A percentile compares a stretch with the other conserved stretches of the same genome.
These are phyloP conservation scores for Pythium phragmiticola DNA, from an alignment of 352 stramenopile genomes.

Conservation along the genomic window DNA sequence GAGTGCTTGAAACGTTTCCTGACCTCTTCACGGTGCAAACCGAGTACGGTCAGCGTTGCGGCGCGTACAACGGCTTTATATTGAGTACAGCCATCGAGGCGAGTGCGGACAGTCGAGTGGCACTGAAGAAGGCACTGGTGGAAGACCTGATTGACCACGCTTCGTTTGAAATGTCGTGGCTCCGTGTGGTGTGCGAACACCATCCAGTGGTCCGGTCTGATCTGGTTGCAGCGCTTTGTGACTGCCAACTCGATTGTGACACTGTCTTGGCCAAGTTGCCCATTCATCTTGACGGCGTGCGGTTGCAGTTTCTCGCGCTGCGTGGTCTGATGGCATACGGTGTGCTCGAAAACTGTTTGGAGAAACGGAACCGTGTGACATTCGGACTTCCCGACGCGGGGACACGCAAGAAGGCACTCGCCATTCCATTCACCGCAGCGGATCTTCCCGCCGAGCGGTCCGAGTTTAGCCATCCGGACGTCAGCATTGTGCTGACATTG, in stretches of 20 bases:
- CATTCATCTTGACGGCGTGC: slow-evolving; percentile 18
- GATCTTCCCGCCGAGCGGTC: slow-evolving; percentile 35
- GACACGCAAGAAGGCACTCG: slow-evolving; percentile 61
- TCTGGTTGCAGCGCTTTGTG: slow-evolving; percentile 1
- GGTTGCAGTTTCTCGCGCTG: slow-evolving; percentile 51
- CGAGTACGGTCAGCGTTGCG: slow-evolving; percentile 36
- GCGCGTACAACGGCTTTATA: slow-evolving; percentile 42
- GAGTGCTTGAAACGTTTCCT: slow-evolving; percentile 35
- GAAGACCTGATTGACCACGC: slow-evolving; percentile 59
- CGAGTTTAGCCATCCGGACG: slow-evolving; percentile 20
- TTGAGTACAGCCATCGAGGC: slow-evolving; percentile 27
- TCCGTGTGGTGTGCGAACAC: slow-evolving; percentile 31
- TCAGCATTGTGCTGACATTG: slow-evolving; percentile 18
- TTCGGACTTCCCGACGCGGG: slow-evolving; percentile 56
- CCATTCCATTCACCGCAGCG: slow-evolving; percentile 82
- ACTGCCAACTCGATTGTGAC: slow-evolving; percentile 20
- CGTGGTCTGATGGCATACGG: slow-evolving; percentile 74
- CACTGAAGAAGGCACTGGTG: slow-evolving; percentile 46
- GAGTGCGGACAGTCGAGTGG: slow-evolving; percentile 16
- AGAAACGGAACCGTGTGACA: slow-evolving; percentile 80
- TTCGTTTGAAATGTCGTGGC: slow-evolving; percentile 64
- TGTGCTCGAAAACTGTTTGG: slow-evolving; percentile 73
- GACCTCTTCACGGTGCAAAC: slow-evolving; percentile 33
- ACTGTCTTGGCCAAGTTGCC: slow-evolving; percentile 9
- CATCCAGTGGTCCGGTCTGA: slow-evolving; percentile 33